Conservation (phyloP, 495 filamentous ascomycete genomes). For the Cetradonia linearis region DNA sequence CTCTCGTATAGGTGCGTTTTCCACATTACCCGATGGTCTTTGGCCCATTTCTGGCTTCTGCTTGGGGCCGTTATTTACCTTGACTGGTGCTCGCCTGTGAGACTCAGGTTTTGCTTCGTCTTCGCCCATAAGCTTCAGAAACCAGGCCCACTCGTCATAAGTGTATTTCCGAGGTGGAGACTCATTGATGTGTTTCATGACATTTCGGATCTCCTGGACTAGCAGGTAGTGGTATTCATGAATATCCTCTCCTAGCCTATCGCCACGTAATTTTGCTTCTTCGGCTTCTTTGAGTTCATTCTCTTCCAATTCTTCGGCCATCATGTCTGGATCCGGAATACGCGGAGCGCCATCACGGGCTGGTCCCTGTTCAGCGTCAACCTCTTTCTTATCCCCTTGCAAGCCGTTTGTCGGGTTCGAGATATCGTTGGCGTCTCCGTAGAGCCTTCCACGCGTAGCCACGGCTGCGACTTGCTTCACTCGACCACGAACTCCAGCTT, state of each 20-base stretch:
- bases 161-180: constrained; percentile 57
- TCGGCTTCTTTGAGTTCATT: constrained; percentile 35
- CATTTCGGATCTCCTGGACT: constrained; percentile 54
- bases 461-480: constrained; percentile 17
- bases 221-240: constrained; percentile 58
- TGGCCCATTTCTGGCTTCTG: constrained; percentile 34
- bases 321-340: constrained; percentile 23
- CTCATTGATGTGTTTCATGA: constrained; percentile 53
- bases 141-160: constrained; percentile 77
- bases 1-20: constrained; percentile 22
- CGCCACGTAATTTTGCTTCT: constrained; percentile 34
- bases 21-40: constrained; percentile 22
- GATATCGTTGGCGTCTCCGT: neutral
- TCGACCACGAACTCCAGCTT: constrained; percentile 28
- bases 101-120: constrained; percentile 39
- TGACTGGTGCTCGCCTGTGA: constrained; percentile 25
- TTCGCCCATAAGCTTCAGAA: constrained; percentile 63
- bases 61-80: constrained; percentile 18
- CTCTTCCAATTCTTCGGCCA: constrained; percentile 28
- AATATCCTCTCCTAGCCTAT: constrained; percentile 35
- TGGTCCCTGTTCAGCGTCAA: constrained; percentile 5
- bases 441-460: constrained; percentile 7
- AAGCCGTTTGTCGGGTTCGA: constrained; percentile 12
- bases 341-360: constrained; percentile 4
- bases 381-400: constrained; percentile 3